Base-by-base conservation (phyloP, 2,329 filamentous ascomycete species). In the Epichloe gansuensis region DNA sequence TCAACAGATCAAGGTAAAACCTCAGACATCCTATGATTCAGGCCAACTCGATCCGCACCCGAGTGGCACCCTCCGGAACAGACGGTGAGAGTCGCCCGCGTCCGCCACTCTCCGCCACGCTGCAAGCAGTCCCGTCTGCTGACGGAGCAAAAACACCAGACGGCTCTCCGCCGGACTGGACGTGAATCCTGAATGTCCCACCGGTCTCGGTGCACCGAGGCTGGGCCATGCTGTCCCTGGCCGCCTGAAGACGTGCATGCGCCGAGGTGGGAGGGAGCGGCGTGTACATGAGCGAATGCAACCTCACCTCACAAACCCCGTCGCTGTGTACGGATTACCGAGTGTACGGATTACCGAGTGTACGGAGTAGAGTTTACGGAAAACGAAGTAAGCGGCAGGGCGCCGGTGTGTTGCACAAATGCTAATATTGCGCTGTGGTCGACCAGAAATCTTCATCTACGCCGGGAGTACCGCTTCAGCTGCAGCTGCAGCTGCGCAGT, bases 191-290 rank as follows among this genome's bases (percentile, higher is more conserved):
- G 15, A 25, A 25, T 23, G 3, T 5, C 8, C 13, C 37, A n/a
- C 37, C 37, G 4, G 37, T 39, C 6, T n/a, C 13, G n/a, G 37
- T n/a, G n/a, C 42, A 44, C 21, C 42, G 13, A 44, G 39, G 31
- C 39, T 17, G 15, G 28, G 17, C 37, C 55, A 44, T 57, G 53
- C 9, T 54, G 54, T 54, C 50, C 56, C 54, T 54, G 58, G 55
- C 55, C 58, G 52, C 56, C 58, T 57, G 55, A 56, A 55, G 46
- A 41, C 43, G 46, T 58, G 55, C 58, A 56, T 44, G 41, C 28
- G 23, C n/a, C 9, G 13, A 42, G 43, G 23, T 13, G n/a, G 35
- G 35, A 42, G 15, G 48, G 17, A 9, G 11, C 51, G 5, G 48
- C 15, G 48, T 44, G 48, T 50, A 31, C 17, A 43, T 38, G 35